Evolutionary conservation across 805 yeast genomes (phyloP).

Genomic region (Cyberlindnera euphorbiiphila): DNA sequence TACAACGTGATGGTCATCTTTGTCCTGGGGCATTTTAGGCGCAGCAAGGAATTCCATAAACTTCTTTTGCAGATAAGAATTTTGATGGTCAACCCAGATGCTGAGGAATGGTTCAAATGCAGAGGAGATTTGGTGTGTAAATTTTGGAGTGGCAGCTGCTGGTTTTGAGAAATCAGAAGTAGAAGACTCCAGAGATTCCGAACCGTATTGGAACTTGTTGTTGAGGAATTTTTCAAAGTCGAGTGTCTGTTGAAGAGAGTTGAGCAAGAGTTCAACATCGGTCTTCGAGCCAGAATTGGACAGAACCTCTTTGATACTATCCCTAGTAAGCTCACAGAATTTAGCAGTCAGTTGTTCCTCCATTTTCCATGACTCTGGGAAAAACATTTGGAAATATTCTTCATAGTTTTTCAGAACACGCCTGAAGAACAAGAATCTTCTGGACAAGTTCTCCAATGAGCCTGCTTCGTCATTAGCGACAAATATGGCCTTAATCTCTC

Average conservation of each 20-base stretch:
- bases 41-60: slow-evolving; percentile 61
- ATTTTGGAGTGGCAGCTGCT: slow-evolving; percentile 23
- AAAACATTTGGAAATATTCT: slow-evolving; percentile 45
- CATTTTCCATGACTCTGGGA: slow-evolving; percentile 74
- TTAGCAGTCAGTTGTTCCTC: slow-evolving; percentile 52
- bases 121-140: slow-evolving; percentile 46
- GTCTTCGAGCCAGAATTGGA: slow-evolving; percentile 38
- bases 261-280: slow-evolving; percentile 63
- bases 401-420: slow-evolving; percentile 61
- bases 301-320: slow-evolving; percentile 58
- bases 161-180: slow-evolving; percentile 18
- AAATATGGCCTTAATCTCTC: slow-evolving; percentile 75
- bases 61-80: slow-evolving; percentile 54
- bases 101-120: slow-evolving; percentile 83
- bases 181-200: slow-evolving; percentile 20
- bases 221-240: slow-evolving; percentile 79
- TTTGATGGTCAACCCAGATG: slow-evolving; percentile 87
- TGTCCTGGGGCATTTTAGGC: slow-evolving; percentile 48
- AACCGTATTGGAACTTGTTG: slow-evolving; percentile 48
- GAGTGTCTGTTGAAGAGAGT: slow-evolving; percentile 67
- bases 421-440: slow-evolving; percentile 80
- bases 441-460: slow-evolving; percentile 75
- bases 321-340: slow-evolving; percentile 67
- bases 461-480: slow-evolving; percentile 89
- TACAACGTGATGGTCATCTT: slow-evolving; percentile 61